These are phyloP conservation scores for Alliaria petiolata DNA, from an alignment of 345 rosid species.

Conservation along the genomic window DNA sequence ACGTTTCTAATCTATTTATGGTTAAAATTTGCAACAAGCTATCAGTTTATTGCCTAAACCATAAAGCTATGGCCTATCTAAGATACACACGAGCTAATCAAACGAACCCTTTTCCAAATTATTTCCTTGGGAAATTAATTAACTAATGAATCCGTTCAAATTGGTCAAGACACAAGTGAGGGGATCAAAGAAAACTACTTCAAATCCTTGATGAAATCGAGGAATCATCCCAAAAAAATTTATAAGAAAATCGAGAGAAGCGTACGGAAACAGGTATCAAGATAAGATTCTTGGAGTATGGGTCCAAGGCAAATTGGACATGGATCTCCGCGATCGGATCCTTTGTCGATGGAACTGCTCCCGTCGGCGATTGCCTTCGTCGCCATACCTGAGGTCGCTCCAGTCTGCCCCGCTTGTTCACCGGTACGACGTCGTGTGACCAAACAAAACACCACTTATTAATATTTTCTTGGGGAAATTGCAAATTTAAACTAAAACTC, in stretches of 20 bases:
- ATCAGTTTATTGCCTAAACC: background rate
- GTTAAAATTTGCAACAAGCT: background rate
- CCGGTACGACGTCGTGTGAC: background rate
- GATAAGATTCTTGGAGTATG: slow-evolving; percentile 55
- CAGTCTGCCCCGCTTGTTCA: background rate
- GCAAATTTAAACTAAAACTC: background rate
- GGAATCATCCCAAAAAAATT: background rate
- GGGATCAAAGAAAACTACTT: background rate
- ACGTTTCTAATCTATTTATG: background rate
- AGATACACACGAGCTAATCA: background rate
- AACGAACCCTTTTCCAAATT: background rate
- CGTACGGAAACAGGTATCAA: slow-evolving; percentile 84
- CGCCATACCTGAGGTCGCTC: slow-evolving; percentile 17
- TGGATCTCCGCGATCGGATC: slow-evolving; percentile 35
- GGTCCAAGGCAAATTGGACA: slow-evolving; percentile 84
- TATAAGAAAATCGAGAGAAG: background rate
- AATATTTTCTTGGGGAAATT: background rate
- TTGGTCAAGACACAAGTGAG: background rate
- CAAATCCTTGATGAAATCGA: background rate
- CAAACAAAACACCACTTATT: background rate
- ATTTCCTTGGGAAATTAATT: background rate
- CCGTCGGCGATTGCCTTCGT: slow-evolving; percentile 21
- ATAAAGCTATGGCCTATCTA: background rate
- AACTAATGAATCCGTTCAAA: background rate
- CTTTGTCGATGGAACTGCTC: background rate